Base-by-base conservation (phyloP, 257 asterid species). In the Primulina huaijiensis region DNA sequence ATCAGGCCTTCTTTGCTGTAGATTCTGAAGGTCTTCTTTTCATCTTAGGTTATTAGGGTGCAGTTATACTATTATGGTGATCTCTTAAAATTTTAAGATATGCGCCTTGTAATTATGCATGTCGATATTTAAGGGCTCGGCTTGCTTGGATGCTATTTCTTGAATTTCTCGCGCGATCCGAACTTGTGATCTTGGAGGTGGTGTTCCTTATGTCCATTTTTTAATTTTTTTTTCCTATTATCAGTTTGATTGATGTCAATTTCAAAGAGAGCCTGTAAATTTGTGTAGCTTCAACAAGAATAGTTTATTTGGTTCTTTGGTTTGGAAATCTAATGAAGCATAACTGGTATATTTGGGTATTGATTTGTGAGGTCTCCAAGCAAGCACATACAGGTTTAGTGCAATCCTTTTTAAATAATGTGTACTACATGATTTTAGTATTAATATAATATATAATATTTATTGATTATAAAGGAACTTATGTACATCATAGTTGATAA, bases 1-100 rank as follows among this genome's bases (percentile, higher is more conserved):
- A 77, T 86, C 87, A 60, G 91, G 95, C 30, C 75, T 91, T 68
- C 86, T 88, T 55, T 94, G 99, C 86, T 94, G 96, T 86, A 88
- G 87, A 86, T 89, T 89, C 89, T 90, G 69, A 86, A 61, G 57
- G 43, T 57, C 66, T 31, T 75, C 73, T 31, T 38, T 43, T 58
- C 70, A 63, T 76, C 20, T 72, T 68, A 74, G 74, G 62, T 60
- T 69, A 64, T 65, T 85, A 75, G 55, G 55, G 87, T 69, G 80
- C 75, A 73, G 77, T 66, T 78, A 83, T 80, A 86, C 81, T n/a
- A 70, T 1, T 23, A 61, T 62, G n/a, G 53, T 6, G 16, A 35
- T 38, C 38, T 61, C 30, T 70, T 61, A 59, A 25, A 64, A 56
- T 70, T 74, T 33, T 38, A 60, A 60, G 34, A 59, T 62, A 43